A percentile compares a stretch with the other conserved stretches of the same genome.
These are phyloP conservation scores for Salix udensis DNA, from an alignment of 345 rosid genomes.

Conservation along the genomic window DNA sequence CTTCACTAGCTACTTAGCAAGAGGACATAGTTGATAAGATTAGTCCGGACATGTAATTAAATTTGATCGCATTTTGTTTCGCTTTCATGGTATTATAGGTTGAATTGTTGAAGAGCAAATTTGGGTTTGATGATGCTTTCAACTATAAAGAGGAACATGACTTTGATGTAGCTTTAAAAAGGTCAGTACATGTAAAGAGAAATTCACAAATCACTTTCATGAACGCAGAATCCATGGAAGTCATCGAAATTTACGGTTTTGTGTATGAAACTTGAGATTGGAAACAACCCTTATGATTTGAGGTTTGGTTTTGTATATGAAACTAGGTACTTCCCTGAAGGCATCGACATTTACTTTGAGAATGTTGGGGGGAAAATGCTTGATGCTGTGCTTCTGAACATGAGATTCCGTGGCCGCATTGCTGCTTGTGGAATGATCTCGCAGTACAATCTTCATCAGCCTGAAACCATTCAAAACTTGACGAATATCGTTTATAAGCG, in stretches of 20 bases:
- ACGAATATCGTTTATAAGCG: constrained; percentile 3
- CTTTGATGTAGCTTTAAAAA: constrained; percentile 38
- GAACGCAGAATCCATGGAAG: too few relatives aligned
- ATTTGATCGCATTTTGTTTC: neutral
- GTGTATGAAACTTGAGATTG: too few relatives aligned
- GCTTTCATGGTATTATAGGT: constrained; percentile 19
- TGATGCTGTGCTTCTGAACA: constrained; percentile 50
- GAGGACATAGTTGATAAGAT: neutral
- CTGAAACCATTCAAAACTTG: constrained; percentile 22
- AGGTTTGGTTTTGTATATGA: neutral
- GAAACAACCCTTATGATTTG: too few relatives aligned
- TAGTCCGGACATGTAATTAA: neutral
- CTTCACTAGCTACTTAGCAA: too few relatives aligned
- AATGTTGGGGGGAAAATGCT: constrained; percentile 56
- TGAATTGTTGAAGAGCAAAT: constrained; percentile 50
- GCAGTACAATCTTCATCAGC: constrained; percentile 41
- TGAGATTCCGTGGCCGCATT: constrained; percentile 38
- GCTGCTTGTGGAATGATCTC: constrained; percentile 59
- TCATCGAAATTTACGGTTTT: too few relatives aligned
- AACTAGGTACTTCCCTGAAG: constrained; percentile 50
- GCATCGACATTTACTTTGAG: constrained; percentile 56
- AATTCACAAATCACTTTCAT: too few relatives aligned
- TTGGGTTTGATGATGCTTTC: constrained; percentile 60
- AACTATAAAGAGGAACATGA: constrained; percentile 52
- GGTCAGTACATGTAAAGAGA: constrained; percentile 20